phyloP scores from a whole-genome alignment of 495 filamentous ascomycete genomes.

The Sabuloglossum arenarium region DNA sequence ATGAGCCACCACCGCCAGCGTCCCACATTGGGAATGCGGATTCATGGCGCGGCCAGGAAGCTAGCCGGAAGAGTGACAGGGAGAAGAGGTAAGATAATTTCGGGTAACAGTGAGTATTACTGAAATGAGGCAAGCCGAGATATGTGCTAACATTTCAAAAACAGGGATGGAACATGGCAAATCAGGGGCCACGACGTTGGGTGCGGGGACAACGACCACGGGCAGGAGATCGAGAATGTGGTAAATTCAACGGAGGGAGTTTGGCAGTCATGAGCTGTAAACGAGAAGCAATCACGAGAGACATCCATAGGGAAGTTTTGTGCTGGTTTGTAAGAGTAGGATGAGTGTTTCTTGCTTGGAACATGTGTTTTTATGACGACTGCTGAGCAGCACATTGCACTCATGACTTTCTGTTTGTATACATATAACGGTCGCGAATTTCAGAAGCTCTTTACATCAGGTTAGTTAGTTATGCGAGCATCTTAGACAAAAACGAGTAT shows the following conservation, averaged over 20 bases:
- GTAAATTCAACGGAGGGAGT: neutral
- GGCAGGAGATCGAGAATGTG: neutral
- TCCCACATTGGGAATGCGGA: neutral
- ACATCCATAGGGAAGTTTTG: too few species aligned
- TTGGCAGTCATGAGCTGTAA: too few species aligned
- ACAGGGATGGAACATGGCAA: neutral
- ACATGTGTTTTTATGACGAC: neutral
- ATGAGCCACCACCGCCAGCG: neutral
- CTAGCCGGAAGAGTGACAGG: neutral
- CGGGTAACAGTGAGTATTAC: neutral
- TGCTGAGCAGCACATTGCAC: neutral
- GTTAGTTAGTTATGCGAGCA: too few species aligned
- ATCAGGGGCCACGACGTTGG: neutral
- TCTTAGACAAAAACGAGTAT: too few species aligned
- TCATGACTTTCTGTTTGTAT: too few species aligned
- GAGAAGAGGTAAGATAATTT: neutral
- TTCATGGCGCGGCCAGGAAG: neutral
- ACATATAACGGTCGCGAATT: too few species aligned
- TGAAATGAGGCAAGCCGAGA: neutral
- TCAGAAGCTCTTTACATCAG: too few species aligned
- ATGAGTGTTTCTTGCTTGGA: neutral
- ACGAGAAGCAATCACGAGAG: too few species aligned
- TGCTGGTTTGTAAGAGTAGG: neutral
- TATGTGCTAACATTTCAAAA: neutral
- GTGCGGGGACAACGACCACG: neutral